Evolutionary conservation across 805 yeast species (phyloP).

Genomic region (Tetrapisispora taiwanensis): DNA sequence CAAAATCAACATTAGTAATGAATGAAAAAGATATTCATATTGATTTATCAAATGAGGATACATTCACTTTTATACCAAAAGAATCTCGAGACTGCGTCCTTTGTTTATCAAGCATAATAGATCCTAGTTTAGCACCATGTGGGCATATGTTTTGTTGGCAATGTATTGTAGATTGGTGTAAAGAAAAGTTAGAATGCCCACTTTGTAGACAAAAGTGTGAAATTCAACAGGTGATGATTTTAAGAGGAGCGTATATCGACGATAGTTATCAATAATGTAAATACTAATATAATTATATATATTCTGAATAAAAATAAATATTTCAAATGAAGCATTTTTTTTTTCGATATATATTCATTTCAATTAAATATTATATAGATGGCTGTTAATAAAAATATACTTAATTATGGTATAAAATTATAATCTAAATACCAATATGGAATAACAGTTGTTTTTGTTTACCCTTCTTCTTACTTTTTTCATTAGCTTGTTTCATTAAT

Average conservation of each 20-base stretch:
- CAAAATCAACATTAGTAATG: not conserved
- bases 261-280: too few relatives aligned
- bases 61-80: conserved; percentile 60
- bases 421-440: conserved; percentile 35
- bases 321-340: not conserved
- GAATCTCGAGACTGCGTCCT: conserved; percentile 70
- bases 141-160: conserved; percentile 93
- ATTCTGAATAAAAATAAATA: not conserved
- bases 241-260: not conserved
- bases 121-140: conserved; percentile 80
- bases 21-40: conserved; percentile 19
- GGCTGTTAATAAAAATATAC: too few relatives aligned
- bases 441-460: conserved; percentile 46
- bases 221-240: conserved; percentile 41
- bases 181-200: conserved; percentile 85
- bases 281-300: too few relatives aligned
- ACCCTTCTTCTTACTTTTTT: conserved; percentile 29
- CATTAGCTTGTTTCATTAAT: conserved; percentile 4
- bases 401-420: too few relatives aligned
- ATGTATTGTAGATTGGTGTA: conserved; percentile 82
- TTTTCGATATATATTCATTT: too few relatives aligned
- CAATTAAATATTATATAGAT: too few relatives aligned
- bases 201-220: conserved; percentile 63
- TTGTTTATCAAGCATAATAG: conserved; percentile 67
- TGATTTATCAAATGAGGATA: conserved; percentile 46